Evolutionary conservation across 139 green algal species (phyloP), one percentile per base, ranked within the genome.

Genomic region (Chloropicon primus): DNA sequence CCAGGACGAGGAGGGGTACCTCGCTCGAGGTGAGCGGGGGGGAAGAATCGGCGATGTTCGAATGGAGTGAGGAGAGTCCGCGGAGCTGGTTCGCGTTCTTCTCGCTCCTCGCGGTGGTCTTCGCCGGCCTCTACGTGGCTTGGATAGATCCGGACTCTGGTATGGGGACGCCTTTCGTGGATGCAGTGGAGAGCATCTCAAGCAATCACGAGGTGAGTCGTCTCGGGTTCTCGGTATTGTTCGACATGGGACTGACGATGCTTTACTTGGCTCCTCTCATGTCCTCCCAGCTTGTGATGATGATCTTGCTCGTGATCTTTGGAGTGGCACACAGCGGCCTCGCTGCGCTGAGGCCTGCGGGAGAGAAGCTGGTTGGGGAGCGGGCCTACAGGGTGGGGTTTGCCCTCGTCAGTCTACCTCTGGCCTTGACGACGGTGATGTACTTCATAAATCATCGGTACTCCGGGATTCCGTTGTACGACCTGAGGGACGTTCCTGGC

Each of bases 391-490:
- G 94, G 3, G 94, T 98, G 1, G 79, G 97, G 2, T 98, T 98
- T 80, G 94, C 90, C 0, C 79, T 91, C 1, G 80, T 94, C 17
- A 91, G 81, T 76, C 87, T 98, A 10, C 92, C 93, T 21, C 87
- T 98, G 29, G 94, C 94, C 22, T 72, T 91, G 1, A 80, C 92
- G 3, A 88, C 94, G 1, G 85, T 98, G 3, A 90, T 96, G 1
- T 98, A 94, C 86, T 98, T 98, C 87, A 98, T 98, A 84, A 97
- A 98, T 82, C 94, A 98, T 84, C 81, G 92, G 28, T 86, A 87
- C 26, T 27, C 53, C 22, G 81, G 83, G 0, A 28, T 24, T 25
- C 41, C 73, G 2, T 74, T 87, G 26, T 96, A 95, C 76, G 86
- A 97, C 76, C 10, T 98, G 28, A 82, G 87, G 71, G 86, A 80